Evolutionary conservation across 2,329 filamentous ascomycete species (phyloP).

Genomic region (Venturia asperata): DNA sequence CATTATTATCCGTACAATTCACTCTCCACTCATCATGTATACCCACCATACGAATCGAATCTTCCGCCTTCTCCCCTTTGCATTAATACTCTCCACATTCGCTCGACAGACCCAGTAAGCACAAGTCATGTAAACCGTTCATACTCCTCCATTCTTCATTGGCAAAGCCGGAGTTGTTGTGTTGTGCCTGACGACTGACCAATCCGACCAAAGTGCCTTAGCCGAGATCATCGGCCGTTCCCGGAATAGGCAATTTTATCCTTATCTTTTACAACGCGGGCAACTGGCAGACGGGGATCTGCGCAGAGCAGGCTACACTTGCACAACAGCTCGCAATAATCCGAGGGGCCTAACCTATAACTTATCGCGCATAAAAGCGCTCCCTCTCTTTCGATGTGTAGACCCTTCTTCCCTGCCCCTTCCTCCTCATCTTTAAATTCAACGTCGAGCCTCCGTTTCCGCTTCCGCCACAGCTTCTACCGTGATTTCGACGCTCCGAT

Average conservation of each 20-base stretch:
- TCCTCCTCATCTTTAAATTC: too few species aligned
- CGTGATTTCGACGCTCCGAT: too few species aligned
- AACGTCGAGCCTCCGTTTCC: too few species aligned
- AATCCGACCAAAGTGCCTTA: background rate
- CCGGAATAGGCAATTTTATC: background rate
- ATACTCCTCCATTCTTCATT: background rate
- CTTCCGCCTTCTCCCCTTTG: background rate
- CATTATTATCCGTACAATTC: background rate
- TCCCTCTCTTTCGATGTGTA: conserved; percentile 4
- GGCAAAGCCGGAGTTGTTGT: too few species aligned
- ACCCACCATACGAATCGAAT: background rate
- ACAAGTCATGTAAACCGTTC: background rate
- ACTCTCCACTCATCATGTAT: conserved; percentile 9
- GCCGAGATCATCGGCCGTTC: background rate
- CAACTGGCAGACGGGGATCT: too few species aligned
- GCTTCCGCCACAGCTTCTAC: too few species aligned
- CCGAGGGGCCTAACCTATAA: background rate
- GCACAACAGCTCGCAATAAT: background rate
- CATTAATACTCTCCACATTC: background rate
- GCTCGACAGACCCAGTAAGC: background rate
- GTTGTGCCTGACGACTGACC: background rate
- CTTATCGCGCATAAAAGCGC: background rate
- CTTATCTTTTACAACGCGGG: background rate
- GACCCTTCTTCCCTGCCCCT: background rate
- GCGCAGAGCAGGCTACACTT: background rate